Evolutionary conservation across 768 basidiomycete species (phyloP), one percentile per base, ranked within the genome.

Genomic region (Amanita thiersii): DNA sequence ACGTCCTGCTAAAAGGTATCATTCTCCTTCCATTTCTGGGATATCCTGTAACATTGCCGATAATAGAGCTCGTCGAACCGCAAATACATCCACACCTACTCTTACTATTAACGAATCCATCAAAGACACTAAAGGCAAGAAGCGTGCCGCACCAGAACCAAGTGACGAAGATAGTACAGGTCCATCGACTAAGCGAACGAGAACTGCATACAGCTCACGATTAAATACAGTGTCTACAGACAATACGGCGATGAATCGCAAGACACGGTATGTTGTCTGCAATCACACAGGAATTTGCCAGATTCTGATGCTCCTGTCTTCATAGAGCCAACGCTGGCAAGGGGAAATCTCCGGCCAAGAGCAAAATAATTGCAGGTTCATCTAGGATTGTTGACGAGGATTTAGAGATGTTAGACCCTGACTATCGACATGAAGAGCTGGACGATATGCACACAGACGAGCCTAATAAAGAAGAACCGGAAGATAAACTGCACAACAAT

Each of bases 111-210:
- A 79, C 79, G 88, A 90, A 70, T 76, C 81, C 37, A 51, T 65
- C 2, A 72, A 72, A 55, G 86, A 89, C 64, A 61, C 63, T 50
- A 93, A 93, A 64, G 92, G 90, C 45, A 96, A 96, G 79, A 94
- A 93, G 67, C 84, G 88, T 53, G 90, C 88, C 28, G 76, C 71
- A 23, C 81, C 83, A 36, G 85, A 89, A 63, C 61, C 67, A 24
- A 63, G 62, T 50, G 79, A 83, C 58, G 84, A 87, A 59, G 64
- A 69, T 18, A 55, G 56, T 37, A 60, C 68, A 51, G 65, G 67
- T 46, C 66, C 75, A 20, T 69, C 79, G 40, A 67, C 67, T 43
- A 86, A 87, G 63, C 84, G 79, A 51, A 67, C 68, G 37, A 74
- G 70, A 63, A 77, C 71, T 34, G 62, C 69, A 47, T 86, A 85